These are phyloP conservation scores for Kluyveromyces dobzhanskii DNA, from an alignment of 805 yeast species.

Conservation along the genomic window DNA sequence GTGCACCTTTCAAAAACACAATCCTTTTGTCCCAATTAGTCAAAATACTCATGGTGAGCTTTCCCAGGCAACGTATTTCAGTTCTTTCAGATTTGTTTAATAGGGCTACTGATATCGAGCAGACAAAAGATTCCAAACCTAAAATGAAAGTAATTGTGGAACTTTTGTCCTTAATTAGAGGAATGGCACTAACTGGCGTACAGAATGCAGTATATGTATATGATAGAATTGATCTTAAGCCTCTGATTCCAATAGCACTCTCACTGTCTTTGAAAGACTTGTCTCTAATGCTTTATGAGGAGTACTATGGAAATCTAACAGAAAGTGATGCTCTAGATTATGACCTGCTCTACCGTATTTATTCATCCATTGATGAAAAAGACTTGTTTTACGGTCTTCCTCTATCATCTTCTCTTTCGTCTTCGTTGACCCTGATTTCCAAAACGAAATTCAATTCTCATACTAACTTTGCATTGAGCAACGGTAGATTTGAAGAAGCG, in stretches of 20 bases:
- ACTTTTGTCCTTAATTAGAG: conserved; percentile 22
- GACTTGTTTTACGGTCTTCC: conserved; percentile 66
- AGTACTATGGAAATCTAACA: conserved; percentile 13
- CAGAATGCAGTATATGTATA: conserved; percentile 15
- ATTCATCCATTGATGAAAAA: conserved; percentile 46
- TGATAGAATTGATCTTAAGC: conserved; percentile 12
- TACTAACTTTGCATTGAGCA: conserved; percentile 43
- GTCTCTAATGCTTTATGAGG: conserved; percentile 33
- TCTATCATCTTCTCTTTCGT: conserved; percentile 42
- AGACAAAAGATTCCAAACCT: conserved; percentile 3
- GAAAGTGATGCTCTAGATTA: no score
- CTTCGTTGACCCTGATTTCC: conserved; percentile 39
- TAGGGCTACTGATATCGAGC: conserved; percentile 3
- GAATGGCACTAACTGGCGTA: conserved; percentile 14
- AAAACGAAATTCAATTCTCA: conserved; percentile 26
- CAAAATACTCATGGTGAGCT: neutral
- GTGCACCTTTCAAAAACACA: neutral
- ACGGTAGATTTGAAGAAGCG: conserved; percentile 43
- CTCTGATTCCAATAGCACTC: conserved; percentile 16
- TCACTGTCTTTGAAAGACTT: conserved; percentile 19
- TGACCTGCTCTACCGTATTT: conserved; percentile 29
- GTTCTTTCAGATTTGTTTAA: conserved; percentile 1
- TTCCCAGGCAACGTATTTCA: neutral
- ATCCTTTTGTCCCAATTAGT: neutral
- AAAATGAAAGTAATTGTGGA: conserved; percentile 15